Percentiles rank a stretch among this genome's conserved stretches.
Conservation (phyloP, 257 asterid species). For the Solanum bukasovii region DNA sequence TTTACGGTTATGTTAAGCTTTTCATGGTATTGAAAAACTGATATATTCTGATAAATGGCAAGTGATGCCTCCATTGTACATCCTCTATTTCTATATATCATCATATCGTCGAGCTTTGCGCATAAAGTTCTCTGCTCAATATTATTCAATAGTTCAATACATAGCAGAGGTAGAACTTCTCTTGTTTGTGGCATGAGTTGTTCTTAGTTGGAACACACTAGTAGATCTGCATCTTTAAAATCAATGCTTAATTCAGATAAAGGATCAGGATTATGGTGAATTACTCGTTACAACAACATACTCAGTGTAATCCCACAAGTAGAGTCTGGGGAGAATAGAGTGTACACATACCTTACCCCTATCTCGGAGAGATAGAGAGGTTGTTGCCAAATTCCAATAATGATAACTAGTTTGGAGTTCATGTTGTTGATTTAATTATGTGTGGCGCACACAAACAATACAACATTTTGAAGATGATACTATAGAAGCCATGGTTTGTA, state of each 20-base stretch:
- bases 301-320: too few species aligned
- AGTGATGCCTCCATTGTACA: slow-evolving; percentile 1
- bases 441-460: background rate
- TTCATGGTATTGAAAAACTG: background rate
- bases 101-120: background rate
- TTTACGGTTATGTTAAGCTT: background rate
- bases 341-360: too few species aligned
- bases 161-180: background rate
- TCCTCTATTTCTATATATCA: background rate
- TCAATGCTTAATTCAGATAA: background rate
- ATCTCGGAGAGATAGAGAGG: too few species aligned
- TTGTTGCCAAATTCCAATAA: background rate
- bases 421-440: background rate
- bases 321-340: too few species aligned
- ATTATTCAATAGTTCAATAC: background rate
- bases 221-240: background rate
- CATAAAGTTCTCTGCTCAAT: background rate
- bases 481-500: background rate
- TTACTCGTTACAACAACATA: background rate
- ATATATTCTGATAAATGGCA: background rate
- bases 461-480: background rate
- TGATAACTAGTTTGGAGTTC: background rate
- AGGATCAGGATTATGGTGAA: background rate
- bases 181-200: background rate
- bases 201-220: background rate